These are phyloP conservation scores for Solanum acaule DNA, from an alignment of 257 asterid genomes.

Conservation along the genomic window DNA sequence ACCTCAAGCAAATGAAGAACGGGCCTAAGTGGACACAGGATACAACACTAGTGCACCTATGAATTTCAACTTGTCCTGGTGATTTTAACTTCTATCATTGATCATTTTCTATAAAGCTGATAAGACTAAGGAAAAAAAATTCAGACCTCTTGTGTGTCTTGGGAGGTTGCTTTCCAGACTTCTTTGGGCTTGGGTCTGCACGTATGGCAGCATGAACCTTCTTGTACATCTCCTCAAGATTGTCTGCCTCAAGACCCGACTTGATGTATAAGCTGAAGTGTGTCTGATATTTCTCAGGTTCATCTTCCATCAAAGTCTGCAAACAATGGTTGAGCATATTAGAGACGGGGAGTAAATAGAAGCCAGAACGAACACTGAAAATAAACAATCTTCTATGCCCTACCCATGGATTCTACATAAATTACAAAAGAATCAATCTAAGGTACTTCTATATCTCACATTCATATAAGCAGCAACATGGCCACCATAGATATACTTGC, in stretches of 20 bases:
- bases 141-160: conserved; percentile 65
- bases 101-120: background rate
- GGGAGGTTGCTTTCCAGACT: conserved; percentile 45
- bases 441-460: conserved; percentile 11
- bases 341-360: background rate
- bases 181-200: conserved; percentile 52
- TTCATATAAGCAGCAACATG: conserved; percentile 58
- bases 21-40: background rate
- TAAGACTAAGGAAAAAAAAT: background rate
- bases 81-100: background rate
- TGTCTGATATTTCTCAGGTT: conserved; percentile 67
- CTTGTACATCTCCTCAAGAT: conserved; percentile 53
- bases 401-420: background rate
- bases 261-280: conserved; percentile 59
- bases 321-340: background rate
- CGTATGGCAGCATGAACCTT: conserved; percentile 76
- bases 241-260: conserved; percentile 36
- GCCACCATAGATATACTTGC: conserved; percentile 68
- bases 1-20: background rate
- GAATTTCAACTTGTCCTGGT: background rate
- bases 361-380: background rate
- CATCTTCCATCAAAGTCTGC: conserved; percentile 58
- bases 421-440: background rate
- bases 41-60: background rate
- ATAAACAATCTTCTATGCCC: background rate